Evolutionary conservation across 345 rosid genomes (phyloP).

Genomic region (Pistacia vera): DNA sequence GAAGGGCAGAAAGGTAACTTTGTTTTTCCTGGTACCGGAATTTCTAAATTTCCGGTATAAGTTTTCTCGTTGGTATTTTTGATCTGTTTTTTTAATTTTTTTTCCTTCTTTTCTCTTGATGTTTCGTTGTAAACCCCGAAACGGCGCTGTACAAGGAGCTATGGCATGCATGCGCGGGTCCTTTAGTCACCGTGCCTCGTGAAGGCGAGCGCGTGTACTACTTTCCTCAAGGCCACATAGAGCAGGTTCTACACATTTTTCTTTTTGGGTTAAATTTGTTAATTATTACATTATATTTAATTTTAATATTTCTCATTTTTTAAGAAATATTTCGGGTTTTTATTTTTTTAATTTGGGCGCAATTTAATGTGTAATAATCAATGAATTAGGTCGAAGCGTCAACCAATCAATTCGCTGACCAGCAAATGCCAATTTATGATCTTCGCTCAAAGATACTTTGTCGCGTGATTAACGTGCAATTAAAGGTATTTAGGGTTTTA

Average conservation of each 20-base stretch:
- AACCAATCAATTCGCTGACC: constrained; percentile 71
- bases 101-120: background rate
- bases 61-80: background rate
- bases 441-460: constrained; percentile 74
- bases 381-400: constrained; percentile 79
- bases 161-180: constrained; percentile 98
- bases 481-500: constrained; percentile 44
- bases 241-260: constrained; percentile 53
- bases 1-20: constrained; percentile 46
- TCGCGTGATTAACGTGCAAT: constrained; percentile 72
- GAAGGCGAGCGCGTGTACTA: constrained; percentile 76
- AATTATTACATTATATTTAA: background rate
- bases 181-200: constrained; percentile 75
- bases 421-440: constrained; percentile 73
- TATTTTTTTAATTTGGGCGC: background rate
- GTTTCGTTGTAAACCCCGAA: constrained; percentile 49
- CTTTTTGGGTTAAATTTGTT: background rate
- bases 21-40: constrained; percentile 9
- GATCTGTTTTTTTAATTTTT: constrained; percentile 12
- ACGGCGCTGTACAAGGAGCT: constrained; percentile 74
- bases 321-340: background rate
- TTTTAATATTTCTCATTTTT: no score
- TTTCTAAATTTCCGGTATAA: constrained; percentile 18
- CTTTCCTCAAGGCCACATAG: constrained; percentile 95
- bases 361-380: background rate